A percentile compares a stretch with the other conserved stretches of the same genome.
Evolutionary conservation across 2,329 filamentous ascomycete species (phyloP).

Genomic region (Neopestalotiopsis rosae): DNA sequence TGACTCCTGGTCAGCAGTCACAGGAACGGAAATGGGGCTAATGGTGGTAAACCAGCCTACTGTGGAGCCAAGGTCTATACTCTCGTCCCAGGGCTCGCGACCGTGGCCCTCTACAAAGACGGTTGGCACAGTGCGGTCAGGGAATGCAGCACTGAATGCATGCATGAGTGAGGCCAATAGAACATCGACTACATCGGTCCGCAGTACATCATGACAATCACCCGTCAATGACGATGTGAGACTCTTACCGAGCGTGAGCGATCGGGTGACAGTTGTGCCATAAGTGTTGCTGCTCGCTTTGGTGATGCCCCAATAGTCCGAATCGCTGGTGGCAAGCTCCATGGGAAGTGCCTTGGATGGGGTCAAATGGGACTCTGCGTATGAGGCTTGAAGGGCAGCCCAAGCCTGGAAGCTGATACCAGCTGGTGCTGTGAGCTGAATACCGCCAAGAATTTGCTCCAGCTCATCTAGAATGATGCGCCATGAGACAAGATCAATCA

Average conservation of each 20-base stretch:
- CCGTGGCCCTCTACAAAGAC: conserved; percentile 25
- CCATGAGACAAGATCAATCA: conserved; percentile 53
- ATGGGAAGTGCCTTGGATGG: neutral
- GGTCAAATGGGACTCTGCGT: neutral
- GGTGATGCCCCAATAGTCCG: conserved; percentile 4
- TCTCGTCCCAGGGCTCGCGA: conserved; percentile 18
- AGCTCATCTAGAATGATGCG: conserved; percentile 49
- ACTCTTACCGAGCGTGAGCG: neutral
- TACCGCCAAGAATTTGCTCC: conserved; percentile 39
- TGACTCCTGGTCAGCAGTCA: neutral
- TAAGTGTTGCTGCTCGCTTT: neutral
- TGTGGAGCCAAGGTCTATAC: conserved; percentile 21
- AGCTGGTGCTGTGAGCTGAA: neutral
- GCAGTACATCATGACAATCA: conserved; percentile 12
- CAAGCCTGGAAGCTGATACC: conserved; percentile 13
- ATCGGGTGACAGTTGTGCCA: neutral
- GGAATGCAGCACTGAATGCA: conserved; percentile 20
- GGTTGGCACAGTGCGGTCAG: conserved; percentile 20
- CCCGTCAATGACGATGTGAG: neutral
- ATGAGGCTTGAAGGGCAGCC: conserved; percentile 8
- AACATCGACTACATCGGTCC: conserved; percentile 20
- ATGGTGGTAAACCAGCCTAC: conserved; percentile 23
- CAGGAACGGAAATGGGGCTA: neutral
- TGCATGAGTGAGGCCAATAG: conserved; percentile 19
- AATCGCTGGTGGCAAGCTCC: neutral